Base-by-base conservation (phyloP, 2,329 filamentous ascomycete genomes). In the Trichothecium sympodiale region DNA sequence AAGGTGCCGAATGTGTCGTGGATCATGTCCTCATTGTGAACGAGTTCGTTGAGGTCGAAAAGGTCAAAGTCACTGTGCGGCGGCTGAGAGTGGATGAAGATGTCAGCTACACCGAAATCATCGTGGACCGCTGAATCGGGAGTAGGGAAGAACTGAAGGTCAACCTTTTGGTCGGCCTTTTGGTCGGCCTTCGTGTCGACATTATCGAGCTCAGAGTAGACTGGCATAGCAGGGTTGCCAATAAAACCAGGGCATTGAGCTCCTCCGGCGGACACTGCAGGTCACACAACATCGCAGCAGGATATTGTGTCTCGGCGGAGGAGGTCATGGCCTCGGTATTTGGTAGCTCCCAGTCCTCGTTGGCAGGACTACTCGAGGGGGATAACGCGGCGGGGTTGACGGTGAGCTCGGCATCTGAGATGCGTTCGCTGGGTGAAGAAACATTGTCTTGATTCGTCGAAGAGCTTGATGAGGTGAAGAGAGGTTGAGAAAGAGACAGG, bases 241-340 rank as follows among this genome's bases (percentile, higher is more conserved):
- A 6, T 25, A 10, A 25, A 6, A 25, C 6, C 20, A 25, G 20
- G 10, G 20, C 20, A 10, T 25, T 25, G 20, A 25, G 10, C 20
- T 25, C 20, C 20, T 25, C 20, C 20, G 20, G 20, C 20, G 80
- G 91, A 96, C 91, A 98, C 91, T 83, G 91, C 91, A 94, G 91
- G 91, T 94, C 91, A 61, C 82, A 96, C 91, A 96, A 95, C 89
- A 95, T 81, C 88, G 75, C 91, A 74, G 91, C 91, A 96, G 91
- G 88, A 94, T 93, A 88, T 95, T 95, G 91, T 95, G 88, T 91
- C 91, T 77, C 67, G 74, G 93, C 85, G 77, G 83, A 73, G 65
- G 80, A 74, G 66, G 61, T 25, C 10, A 25, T 6, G 20, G 20
- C 10, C 20, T 25, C 6, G 20, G 20, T 6, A 6, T 25, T 25